These are phyloP conservation scores for Boechera divaricarpa DNA, from an alignment of 345 rosid species.

Conservation along the genomic window DNA sequence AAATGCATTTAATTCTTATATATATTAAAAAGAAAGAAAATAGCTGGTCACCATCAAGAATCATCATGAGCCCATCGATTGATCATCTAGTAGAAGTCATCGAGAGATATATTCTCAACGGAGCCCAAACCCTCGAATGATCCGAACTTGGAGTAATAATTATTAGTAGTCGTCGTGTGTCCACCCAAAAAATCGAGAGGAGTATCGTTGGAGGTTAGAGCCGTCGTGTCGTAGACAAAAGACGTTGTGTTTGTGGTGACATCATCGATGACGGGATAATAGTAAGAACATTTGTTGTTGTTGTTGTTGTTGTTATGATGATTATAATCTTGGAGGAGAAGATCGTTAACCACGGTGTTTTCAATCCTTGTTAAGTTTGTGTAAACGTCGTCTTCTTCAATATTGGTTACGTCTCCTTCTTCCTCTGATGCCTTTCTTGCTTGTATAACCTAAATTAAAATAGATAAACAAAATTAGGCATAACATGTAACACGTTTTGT, in stretches of 20 bases:
- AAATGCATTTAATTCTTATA: slow-evolving; percentile 15
- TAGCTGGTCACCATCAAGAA: slow-evolving; percentile 36
- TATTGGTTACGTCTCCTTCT: slow-evolving; percentile 35
- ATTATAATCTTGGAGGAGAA: slow-evolving; percentile 43
- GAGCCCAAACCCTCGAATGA: slow-evolving; percentile 73
- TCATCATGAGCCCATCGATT: slow-evolving; percentile 31
- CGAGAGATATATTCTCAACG: slow-evolving; percentile 76
- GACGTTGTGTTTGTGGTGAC: slow-evolving; percentile 45
- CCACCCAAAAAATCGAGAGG: slow-evolving; percentile 91
- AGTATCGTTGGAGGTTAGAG: slow-evolving; percentile 64
- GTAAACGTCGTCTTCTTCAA: slow-evolving; percentile 58
- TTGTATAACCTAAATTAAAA: slow-evolving; percentile 69
- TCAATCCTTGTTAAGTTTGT: slow-evolving; percentile 55
- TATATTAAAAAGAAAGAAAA: not conserved
- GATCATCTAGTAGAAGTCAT: slow-evolving; percentile 64
- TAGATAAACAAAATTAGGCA: not conserved
- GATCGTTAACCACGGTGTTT: slow-evolving; percentile 51
- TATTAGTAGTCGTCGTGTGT: slow-evolving; percentile 47
- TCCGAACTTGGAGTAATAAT: slow-evolving; percentile 55
- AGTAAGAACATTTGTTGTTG: slow-evolving; percentile 52
- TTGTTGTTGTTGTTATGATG: slow-evolving; percentile 45
- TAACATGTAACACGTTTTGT: slow-evolving; percentile 12
- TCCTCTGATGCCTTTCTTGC: slow-evolving; percentile 79
- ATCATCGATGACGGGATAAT: slow-evolving; percentile 57
- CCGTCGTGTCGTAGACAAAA: slow-evolving; percentile 80